Evolutionary conservation across 805 yeast genomes (phyloP), one percentile per base, ranked within the genome.

Genomic region (Aciculoconidium aculeatum): DNA sequence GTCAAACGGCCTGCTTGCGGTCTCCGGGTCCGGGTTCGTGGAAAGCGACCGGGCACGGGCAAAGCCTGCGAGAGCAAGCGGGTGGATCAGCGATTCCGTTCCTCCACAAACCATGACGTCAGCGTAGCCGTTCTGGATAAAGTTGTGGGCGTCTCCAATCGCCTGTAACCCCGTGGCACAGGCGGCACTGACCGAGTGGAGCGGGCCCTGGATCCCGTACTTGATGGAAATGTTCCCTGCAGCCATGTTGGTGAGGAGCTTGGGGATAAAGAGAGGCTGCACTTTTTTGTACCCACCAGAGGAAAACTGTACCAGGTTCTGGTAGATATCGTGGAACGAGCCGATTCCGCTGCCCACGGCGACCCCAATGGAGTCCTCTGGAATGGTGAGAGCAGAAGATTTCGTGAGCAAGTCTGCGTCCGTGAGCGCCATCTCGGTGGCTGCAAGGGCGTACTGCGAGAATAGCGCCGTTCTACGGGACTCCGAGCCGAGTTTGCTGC

Each of bases 161-260:
- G 96, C 72, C 48, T 92, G 94, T 16, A 81, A 72, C 0, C 99
- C 99, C 0, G 98, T 87, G 4, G 99, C 95, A 62, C 99, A 92
- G 1, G 98, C 98, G 0, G 97, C 87, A 2, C 95, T 73, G 0
- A 77, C 92, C 0, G 94, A 65, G 49, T 88, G 96, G 23, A 83
- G 74, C 2, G 95, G 94, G 0, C 98, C 99, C 43, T 71, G 63
- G 21, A 87, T 60, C 1, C 82, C 81, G 44, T 77, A 74, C 39
- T 74, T 69, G 33, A 92, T 88, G 5, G 95, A 80, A 5, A 92
- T 74, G 36, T 86, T 77, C 3, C 97, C 96, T 1, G 88, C 86
- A 0, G 95, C 95, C 97, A 92, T 92, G 51, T 92, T 92, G 21
- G 83, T 72, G 21, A 92, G 63, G 27, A 90, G 56, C 41, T 72